Percentiles rank a stretch among this genome's conserved stretches.
These are phyloP conservation scores for Penstemon eatonii DNA, from an alignment of 257 asterid species.

Conservation along the genomic window DNA sequence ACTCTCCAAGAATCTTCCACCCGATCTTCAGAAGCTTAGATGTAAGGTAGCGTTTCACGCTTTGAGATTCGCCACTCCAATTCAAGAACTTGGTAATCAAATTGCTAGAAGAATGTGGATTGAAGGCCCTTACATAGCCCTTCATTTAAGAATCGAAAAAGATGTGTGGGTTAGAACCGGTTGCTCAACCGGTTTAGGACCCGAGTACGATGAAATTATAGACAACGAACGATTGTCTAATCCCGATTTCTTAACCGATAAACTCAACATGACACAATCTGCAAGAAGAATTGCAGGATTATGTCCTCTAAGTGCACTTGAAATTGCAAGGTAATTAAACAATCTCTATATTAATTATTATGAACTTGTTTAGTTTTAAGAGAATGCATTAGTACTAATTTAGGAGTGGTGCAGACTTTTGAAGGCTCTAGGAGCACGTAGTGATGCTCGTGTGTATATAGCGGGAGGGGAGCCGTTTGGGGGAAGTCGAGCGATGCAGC, in stretches of 20 bases:
- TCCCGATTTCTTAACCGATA: constrained; percentile 55
- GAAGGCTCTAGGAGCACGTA: constrained; percentile 54
- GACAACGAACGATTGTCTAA: constrained; percentile 41
- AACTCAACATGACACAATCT: constrained; percentile 41
- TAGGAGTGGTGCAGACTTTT: constrained; percentile 34
- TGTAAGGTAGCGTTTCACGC: constrained; percentile 76
- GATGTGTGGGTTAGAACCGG: constrained; percentile 71
- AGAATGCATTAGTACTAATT: background rate
- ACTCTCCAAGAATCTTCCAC: constrained; percentile 64
- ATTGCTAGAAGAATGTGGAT: constrained; percentile 70
- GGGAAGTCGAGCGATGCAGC: constrained; percentile 47
- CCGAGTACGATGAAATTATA: constrained; percentile 38
- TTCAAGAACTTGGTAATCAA: constrained; percentile 48
- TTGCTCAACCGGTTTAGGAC: constrained; percentile 52
- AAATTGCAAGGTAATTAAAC: constrained; percentile 45
- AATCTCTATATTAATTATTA: background rate
- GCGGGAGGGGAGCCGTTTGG: constrained; percentile 76
- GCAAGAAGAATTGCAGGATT: constrained; percentile 58
- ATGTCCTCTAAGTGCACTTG: constrained; percentile 61
- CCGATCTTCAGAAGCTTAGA: constrained; percentile 66
- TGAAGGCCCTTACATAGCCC: constrained; percentile 60
- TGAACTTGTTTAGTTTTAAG: background rate
- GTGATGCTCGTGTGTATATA: constrained; percentile 38
- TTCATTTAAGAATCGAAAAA: constrained; percentile 62
- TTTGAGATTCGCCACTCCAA: constrained; percentile 52